Base-by-base conservation (phyloP, 345 rosid genomes). In the Camelina neglecta region DNA sequence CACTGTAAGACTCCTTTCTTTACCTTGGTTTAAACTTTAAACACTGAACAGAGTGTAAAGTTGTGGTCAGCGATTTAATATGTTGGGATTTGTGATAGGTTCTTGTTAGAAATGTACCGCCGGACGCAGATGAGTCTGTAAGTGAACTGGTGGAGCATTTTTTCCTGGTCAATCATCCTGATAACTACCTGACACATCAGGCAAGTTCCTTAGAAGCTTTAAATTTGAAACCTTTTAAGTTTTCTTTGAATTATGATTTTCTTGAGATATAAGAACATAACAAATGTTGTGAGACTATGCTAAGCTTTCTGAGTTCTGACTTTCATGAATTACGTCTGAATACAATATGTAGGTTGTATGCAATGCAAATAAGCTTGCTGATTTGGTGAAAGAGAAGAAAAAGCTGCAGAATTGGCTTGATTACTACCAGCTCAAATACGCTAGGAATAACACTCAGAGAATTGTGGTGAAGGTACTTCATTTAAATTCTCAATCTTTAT, bases 381-480 rank as follows among this genome's bases (percentile, higher is more conserved):
- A 79, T 70, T 80, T 95, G 90, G 97, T 95, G 33, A 58, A 87
- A 71, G 89, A 85, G 89, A 92, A 84, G 87, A 79, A 87, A 59
- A 88, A 65, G 16, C 41, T 82, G 86, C 93, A 85, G 86, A 95
- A 95, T 72, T 92, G 98, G 97, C 92, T 89, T 48, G 99, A 87
- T 75, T 95, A 89, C 71, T 84, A 89, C 77, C 89, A 95, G 77
- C 85, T 86, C 26, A 95, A 88, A 66, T 86, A 79, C 75, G 29
- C 85, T 16, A 83, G 97, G 79, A 84, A 89, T 45, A 81, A 74
- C 67, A 65, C 86, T 23, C 68, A 80, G 69, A 84, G 81, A 81
- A 87, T 90, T 7, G 3, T 70, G 11, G 88, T 79, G 73, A 95
- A 95, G 97, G 97, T 95, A 84, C 15, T 21, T 59, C 20, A 54